Conservation (phyloP, 1,139 yeast species). For the Tardiomyces digboiensis region DNA sequence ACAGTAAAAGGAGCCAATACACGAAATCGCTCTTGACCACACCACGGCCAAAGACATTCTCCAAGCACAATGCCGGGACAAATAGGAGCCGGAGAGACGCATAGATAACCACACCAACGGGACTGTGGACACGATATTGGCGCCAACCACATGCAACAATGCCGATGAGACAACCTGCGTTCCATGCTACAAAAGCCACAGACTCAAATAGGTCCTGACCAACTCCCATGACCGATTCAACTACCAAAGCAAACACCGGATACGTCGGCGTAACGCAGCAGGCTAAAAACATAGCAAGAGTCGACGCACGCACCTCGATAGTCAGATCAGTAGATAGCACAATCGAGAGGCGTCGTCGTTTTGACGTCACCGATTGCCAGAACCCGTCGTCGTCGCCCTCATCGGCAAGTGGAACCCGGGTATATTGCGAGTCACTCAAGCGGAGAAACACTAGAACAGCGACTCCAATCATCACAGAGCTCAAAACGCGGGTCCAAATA, state of each 20-base stretch:
- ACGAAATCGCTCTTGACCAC: constrained; percentile 49
- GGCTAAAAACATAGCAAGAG: constrained; percentile 60
- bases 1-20: constrained; percentile 59
- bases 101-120: constrained; percentile 31
- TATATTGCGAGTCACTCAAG: not conserved
- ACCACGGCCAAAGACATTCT: constrained; percentile 14
- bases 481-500: too few species aligned
- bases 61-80: constrained; percentile 42
- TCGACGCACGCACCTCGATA: constrained; percentile 52
- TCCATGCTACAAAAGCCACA: constrained; percentile 75
- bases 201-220: constrained; percentile 41
- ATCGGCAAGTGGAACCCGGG: not conserved
- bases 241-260: constrained; percentile 82
- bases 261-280: constrained; percentile 72
- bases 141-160: constrained; percentile 53
- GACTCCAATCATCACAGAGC: not conserved
- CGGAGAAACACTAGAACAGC: not conserved
- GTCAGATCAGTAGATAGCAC: constrained; percentile 40
- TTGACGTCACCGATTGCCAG: too few species aligned
- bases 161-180: constrained; percentile 77
- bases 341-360: too few species aligned
- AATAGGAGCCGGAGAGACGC: constrained; percentile 46
- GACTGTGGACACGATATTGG: constrained; percentile 22
- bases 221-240: constrained; percentile 43
- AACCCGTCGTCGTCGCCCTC: too few species aligned